A percentile compares a stretch with the other conserved stretches of the same genome.
phyloP scores from a whole-genome alignment of 257 asterid species.

The Craterostigma plantagineum region DNA sequence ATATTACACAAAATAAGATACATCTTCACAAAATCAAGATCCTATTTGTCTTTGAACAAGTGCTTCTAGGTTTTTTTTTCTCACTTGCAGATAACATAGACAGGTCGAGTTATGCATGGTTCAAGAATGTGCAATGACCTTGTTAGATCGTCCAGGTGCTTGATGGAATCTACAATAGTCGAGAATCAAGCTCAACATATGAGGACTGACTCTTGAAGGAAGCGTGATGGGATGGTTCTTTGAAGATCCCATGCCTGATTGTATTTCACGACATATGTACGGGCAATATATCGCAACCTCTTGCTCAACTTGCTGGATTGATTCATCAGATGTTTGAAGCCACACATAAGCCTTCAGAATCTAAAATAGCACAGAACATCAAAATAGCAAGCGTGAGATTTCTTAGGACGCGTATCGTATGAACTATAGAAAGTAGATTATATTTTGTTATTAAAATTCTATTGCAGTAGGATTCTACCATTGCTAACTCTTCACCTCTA shows the following conservation, averaged over 20 bases:
- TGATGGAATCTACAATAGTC: slow-evolving; percentile 92
- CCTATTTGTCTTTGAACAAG: slow-evolving; percentile 9
- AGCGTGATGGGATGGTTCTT: slow-evolving; percentile 70
- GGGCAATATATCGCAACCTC: slow-evolving; percentile 86
- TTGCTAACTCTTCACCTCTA: no score
- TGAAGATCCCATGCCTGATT: slow-evolving; percentile 73
- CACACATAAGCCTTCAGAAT: slow-evolving; percentile 76
- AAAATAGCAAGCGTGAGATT: neutral
- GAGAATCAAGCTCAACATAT: slow-evolving; percentile 69
- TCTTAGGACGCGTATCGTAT: no score
- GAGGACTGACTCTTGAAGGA: slow-evolving; percentile 74
- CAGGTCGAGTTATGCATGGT: neutral
- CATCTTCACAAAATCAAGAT: slow-evolving; percentile 7
- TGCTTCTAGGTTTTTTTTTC: neutral
- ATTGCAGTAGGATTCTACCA: no score
- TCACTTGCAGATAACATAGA: slow-evolving; percentile 2
- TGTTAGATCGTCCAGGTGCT: slow-evolving; percentile 82
- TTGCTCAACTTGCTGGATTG: slow-evolving; percentile 77
- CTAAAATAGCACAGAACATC: slow-evolving; percentile 14
- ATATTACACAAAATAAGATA: no score
- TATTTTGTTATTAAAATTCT: no score
- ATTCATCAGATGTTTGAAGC: slow-evolving; percentile 78
- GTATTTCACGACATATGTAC: slow-evolving; percentile 67
- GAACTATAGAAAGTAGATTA: no score
- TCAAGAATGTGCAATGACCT: no score